These are phyloP conservation scores for Podospora australis DNA, from an alignment of 495 filamentous ascomycete genomes.

Conservation along the genomic window DNA sequence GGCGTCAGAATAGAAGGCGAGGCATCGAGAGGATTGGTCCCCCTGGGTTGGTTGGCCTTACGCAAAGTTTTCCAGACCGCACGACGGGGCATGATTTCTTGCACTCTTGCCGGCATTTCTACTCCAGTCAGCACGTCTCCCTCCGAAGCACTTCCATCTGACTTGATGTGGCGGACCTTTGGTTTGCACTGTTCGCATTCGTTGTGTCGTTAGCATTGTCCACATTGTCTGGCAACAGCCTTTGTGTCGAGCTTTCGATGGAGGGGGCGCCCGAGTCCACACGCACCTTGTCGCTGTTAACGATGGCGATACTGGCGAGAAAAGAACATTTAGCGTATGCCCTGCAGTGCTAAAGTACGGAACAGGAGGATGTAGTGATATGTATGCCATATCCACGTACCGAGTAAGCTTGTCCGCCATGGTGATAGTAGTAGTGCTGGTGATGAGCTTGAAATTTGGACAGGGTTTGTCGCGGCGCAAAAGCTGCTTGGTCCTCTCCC, in stretches of 20 bases:
- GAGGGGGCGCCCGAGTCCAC: neutral
- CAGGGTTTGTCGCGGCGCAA: no score
- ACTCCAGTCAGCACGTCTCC: conserved; percentile 8
- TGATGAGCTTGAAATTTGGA: no score
- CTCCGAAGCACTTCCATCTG: neutral
- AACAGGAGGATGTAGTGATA: no score
- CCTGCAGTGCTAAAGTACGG: neutral
- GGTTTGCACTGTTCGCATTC: conserved; percentile 73
- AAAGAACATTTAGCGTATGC: conserved; percentile 4
- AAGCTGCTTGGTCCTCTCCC: no score
- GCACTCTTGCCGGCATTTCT: conserved; percentile 77
- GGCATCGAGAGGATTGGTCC: neutral
- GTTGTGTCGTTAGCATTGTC: conserved; percentile 12
- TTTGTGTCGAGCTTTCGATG: no score
- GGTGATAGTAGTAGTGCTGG: no score
- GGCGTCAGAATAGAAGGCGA: neutral
- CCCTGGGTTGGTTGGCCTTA: conserved; percentile 4
- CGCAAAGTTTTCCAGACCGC: conserved; percentile 88
- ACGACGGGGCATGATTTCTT: conserved; percentile 98
- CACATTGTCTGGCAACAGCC: conserved; percentile 2
- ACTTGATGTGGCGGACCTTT: conserved; percentile 55
- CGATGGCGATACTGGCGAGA: conserved; percentile 79
- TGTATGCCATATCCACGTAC: no score
- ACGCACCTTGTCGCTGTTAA: conserved; percentile 91
- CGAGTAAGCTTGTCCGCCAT: conserved; percentile 38